Conservation (phyloP, 805 yeast genomes). For the Starmerella apis region DNA sequence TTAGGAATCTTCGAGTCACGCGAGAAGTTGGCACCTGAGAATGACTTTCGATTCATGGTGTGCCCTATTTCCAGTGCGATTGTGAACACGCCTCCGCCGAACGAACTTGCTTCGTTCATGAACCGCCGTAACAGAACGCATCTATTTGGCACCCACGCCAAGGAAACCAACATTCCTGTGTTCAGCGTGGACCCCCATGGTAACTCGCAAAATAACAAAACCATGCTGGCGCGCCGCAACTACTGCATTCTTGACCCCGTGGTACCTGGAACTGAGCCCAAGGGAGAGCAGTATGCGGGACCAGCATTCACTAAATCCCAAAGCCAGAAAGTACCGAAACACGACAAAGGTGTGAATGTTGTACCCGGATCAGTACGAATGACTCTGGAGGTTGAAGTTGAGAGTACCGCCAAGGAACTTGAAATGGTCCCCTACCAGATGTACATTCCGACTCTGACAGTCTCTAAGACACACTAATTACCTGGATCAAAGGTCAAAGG, state of each 20-base stretch:
- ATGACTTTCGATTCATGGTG: slow-evolving; percentile 66
- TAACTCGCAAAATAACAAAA: slow-evolving; percentile 37
- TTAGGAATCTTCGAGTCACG: slow-evolving; percentile 61
- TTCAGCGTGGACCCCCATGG: slow-evolving; percentile 55
- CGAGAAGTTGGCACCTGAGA: slow-evolving; percentile 45
- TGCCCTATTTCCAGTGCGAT: slow-evolving; percentile 87
- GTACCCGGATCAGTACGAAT: slow-evolving; percentile 47
- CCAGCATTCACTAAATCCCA: slow-evolving; percentile 15
- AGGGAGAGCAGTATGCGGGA: slow-evolving; percentile 16
- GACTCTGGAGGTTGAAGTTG: slow-evolving; percentile 63
- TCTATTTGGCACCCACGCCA: slow-evolving; percentile 51
- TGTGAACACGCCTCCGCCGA: slow-evolving; percentile 86
- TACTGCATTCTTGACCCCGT: slow-evolving; percentile 40
- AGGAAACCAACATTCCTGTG: slow-evolving; percentile 72
- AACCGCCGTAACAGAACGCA: slow-evolving; percentile 60
- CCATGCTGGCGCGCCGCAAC: slow-evolving; percentile 47
- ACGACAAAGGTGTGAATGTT: slow-evolving; percentile 12
- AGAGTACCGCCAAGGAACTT: slow-evolving; percentile 40
- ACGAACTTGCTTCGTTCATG: slow-evolving; percentile 65
- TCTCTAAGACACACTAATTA: neutral
- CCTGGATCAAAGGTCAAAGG: too few relatives aligned
- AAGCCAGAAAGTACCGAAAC: slow-evolving; percentile 7
- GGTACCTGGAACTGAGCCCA: slow-evolving; percentile 7
- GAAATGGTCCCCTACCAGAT: slow-evolving; percentile 57
- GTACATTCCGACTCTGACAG: slow-evolving; percentile 44